Percentiles rank a stretch among this genome's conserved stretches.
These are phyloP conservation scores for Hirsutella rhossiliensis DNA, from an alignment of 2,329 filamentous ascomycete genomes.

Conservation along the genomic window DNA sequence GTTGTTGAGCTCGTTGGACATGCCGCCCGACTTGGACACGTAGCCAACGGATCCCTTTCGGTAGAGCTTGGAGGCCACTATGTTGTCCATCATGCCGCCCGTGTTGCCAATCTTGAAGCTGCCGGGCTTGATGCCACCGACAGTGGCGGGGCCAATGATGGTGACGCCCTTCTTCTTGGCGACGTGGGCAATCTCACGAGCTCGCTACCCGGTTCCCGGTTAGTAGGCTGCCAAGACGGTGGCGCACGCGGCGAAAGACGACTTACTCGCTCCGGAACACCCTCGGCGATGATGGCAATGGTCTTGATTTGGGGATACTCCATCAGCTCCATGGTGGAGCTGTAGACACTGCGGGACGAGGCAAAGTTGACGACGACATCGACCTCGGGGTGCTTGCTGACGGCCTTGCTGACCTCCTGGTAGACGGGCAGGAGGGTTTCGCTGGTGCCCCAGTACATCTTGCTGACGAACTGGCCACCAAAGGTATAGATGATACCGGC, in stretches of 20 bases:
- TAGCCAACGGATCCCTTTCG: slow-evolving; percentile 97
- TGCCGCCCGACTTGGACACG: slow-evolving; percentile 99
- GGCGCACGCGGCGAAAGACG: neutral
- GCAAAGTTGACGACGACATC: slow-evolving; percentile 99
- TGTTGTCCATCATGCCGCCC: slow-evolving; percentile 99
- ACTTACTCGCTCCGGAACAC: slow-evolving; percentile 92
- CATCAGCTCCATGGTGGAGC: slow-evolving; percentile 98
- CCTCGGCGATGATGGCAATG: slow-evolving; percentile 98
- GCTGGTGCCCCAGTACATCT: slow-evolving; percentile 99
- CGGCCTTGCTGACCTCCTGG: slow-evolving; percentile 84
- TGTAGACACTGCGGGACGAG: slow-evolving; percentile 96
- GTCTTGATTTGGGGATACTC: slow-evolving; percentile 93
- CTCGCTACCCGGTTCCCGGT: slow-evolving; percentile 46
- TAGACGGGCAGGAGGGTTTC: slow-evolving; percentile 98
- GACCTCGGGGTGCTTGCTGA: slow-evolving; percentile 92
- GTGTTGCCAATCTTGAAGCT: slow-evolving; percentile 99
- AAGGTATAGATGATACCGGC: slow-evolving; percentile 99
- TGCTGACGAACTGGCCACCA: slow-evolving; percentile 99
- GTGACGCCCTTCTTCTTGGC: slow-evolving; percentile 98
- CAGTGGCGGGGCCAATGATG: slow-evolving; percentile 96
- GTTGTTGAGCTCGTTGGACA: slow-evolving; percentile 99
- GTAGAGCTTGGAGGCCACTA: slow-evolving; percentile 99
- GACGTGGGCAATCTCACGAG: slow-evolving; percentile 93
- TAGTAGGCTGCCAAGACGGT: neutral
- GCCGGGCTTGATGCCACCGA: slow-evolving; percentile 98